Evolutionary conservation across 108 stramenopile species (phyloP), one percentile per base, ranked within the genome.

Genomic region (Skeletonema potamos): DNA sequence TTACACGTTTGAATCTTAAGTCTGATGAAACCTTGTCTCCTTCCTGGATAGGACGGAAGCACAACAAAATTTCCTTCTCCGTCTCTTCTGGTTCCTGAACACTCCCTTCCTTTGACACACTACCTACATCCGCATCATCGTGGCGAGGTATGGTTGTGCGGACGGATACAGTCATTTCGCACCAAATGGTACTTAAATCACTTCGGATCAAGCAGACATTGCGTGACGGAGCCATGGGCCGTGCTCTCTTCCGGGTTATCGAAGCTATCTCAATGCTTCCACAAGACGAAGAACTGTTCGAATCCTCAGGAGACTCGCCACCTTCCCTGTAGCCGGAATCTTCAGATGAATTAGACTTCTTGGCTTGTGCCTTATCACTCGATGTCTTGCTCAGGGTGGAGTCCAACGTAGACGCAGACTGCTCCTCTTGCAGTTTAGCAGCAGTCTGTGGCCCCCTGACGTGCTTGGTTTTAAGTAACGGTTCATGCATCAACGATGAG

Each of bases 261-360:
- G 78, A 62, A 12, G 33, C 37, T 2, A 29, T n/a, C n/a, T n/a
- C 48, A 30, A 56, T 69, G 13, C 27, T 17, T 28, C 66, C 60
- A 17, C 28, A 41, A 17, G 37, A 28, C 0, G 74, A 70, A 6
- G 68, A 68, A 26, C 55, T 64, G 20, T 56, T 68, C 11, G 57
- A 66, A 30, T 71, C 77, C 57, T 65, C 69, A 3, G 60, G 44
- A 64, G 81, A 82, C 48, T 89, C 92, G 41, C 86, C 85, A 0
- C 87, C 89, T 57, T 94, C 93, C 59, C 93, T 64, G 68, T 90
- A 90, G 0, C 93, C 93, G 24, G 87, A 87, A 66, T 94, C 93
- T 60, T 91, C 90, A 30, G 90, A 92, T 4, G 77, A 69, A 18
- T 77, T 85, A 1, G 66, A 81, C 27, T 57, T 43, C 26, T 57